Evolutionary conservation across 257 asterid species (phyloP).

Genomic region (Solanum bukasovii): DNA sequence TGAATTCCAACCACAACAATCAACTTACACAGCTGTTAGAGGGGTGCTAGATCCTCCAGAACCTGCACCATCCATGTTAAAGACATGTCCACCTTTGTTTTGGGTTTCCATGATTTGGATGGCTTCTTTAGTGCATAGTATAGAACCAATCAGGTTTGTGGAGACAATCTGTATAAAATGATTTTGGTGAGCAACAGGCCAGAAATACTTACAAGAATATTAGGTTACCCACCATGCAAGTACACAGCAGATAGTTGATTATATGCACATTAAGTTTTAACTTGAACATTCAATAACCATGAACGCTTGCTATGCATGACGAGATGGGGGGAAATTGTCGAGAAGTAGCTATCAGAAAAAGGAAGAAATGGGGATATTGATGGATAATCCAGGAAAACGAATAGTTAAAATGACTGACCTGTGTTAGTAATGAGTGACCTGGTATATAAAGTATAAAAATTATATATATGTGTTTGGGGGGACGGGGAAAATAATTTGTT

Average conservation of each 20-base stretch:
- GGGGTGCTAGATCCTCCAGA: conserved; percentile 99
- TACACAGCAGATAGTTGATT: background rate
- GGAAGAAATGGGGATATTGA: background rate
- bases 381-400: background rate
- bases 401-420: background rate
- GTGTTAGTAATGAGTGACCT: background rate
- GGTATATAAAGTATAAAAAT: background rate
- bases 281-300: background rate
- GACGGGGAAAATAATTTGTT: background rate
- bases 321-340: background rate
- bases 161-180: conserved; percentile 64
- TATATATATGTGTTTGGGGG: background rate
- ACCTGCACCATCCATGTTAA: conserved; percentile 99
- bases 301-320: background rate
- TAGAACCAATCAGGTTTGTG: conserved; percentile 89
- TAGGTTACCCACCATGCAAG: background rate
- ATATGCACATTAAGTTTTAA: background rate
- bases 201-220: background rate
- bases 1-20: background rate
- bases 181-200: background rate
- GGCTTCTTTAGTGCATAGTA: conserved; percentile 95
- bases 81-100: conserved; percentile 73
- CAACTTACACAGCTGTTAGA: conserved; percentile 86
- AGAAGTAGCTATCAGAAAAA: background rate
- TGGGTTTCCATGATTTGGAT: conserved; percentile 55